Evolutionary conservation across 1,139 yeast genomes (phyloP), one percentile per base, ranked within the genome.

Genomic region (Suzukiozyma palmioleophila): DNA sequence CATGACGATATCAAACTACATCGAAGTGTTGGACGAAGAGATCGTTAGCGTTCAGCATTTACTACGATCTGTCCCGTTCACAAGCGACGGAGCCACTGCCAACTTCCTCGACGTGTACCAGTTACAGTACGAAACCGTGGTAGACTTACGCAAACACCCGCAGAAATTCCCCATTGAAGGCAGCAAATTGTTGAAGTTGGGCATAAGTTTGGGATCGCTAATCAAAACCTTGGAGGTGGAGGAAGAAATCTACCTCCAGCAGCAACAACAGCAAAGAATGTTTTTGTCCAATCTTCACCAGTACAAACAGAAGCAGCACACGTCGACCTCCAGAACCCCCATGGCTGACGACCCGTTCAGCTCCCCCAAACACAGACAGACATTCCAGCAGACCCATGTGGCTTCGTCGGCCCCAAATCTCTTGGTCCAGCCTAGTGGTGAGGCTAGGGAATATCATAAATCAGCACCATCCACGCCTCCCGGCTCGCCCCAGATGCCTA

Each of bases 141-240:
- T 46, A 25, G 50, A 51, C 38, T 53, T 64, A 35, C 53, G 56
- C 26, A 54, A 46, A 27, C 47, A 45, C 12, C 44, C 50, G 26
- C 39, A 42, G n/a, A 54, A 52, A 39, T 60, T 63, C 44, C 72
- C 71, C 18, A 58, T 70, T 8, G 69, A 70, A 39, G 53, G 66
- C 33, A 63, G 52, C 46, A 68, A 69, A 45, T 54, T 71, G 29
- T 52, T 71, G 34, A 71, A 71, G 47, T 51, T 71, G 31, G 71
- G 73, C 8, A 69, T 71, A 21, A 68, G 74, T 29, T 56, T 71
- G 25, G 77, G 77, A 0, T 69, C 68, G 47, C 53, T 70, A 37
- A 48, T 70, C 32, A 68, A 66, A 43, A 54, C 71, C 11, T 55
- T 63, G 32, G 64, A 65, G 40, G 43, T 54, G 24, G 75, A 70